Evolutionary conservation across 495 filamentous ascomycete genomes (phyloP).

Genomic region (Xylaria cubensis): DNA sequence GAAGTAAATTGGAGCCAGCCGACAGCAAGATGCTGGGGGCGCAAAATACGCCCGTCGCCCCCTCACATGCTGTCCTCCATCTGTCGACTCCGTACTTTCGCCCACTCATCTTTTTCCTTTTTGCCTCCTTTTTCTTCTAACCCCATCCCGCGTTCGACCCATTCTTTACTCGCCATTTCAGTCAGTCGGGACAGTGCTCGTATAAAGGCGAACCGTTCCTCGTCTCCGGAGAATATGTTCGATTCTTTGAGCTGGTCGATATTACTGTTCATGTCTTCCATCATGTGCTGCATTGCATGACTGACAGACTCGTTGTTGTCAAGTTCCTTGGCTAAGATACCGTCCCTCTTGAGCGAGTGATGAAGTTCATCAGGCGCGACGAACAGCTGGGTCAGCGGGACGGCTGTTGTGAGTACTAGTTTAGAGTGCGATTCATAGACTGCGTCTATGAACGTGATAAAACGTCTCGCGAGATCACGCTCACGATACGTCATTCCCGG

Average conservation of each 20-base stretch:
- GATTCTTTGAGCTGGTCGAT: slow-evolving; percentile 85
- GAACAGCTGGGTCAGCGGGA: slow-evolving; percentile 85
- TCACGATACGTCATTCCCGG: slow-evolving; percentile 87
- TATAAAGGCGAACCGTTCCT: slow-evolving; percentile 96
- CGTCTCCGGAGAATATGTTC: slow-evolving; percentile 90
- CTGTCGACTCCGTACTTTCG: slow-evolving; percentile 69
- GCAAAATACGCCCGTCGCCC: not conserved
- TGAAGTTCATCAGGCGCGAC: slow-evolving; percentile 79
- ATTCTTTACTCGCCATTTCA: slow-evolving; percentile 94
- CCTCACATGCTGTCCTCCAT: slow-evolving; percentile 76
- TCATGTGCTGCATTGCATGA: slow-evolving; percentile 84
- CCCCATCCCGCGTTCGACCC: slow-evolving; percentile 89
- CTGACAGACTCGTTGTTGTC: slow-evolving; percentile 67
- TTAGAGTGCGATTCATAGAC: slow-evolving; percentile 90
- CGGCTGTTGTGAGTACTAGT: slow-evolving; percentile 87
- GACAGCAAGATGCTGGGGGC: not conserved
- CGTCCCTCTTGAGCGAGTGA: slow-evolving; percentile 54
- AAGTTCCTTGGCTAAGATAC: slow-evolving; percentile 50
- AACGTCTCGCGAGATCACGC: slow-evolving; percentile 88
- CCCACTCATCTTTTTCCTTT: slow-evolving; percentile 68
- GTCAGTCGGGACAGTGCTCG: slow-evolving; percentile 81
- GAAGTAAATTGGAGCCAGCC: not conserved
- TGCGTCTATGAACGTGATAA: slow-evolving; percentile 97
- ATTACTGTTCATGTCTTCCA: slow-evolving; percentile 92
- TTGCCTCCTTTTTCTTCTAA: slow-evolving; percentile 64